A percentile compares a stretch with the other conserved stretches of the same genome.
Evolutionary conservation across 176 grass and related monocot species (phyloP).

Genomic region (Otatea glauca): DNA sequence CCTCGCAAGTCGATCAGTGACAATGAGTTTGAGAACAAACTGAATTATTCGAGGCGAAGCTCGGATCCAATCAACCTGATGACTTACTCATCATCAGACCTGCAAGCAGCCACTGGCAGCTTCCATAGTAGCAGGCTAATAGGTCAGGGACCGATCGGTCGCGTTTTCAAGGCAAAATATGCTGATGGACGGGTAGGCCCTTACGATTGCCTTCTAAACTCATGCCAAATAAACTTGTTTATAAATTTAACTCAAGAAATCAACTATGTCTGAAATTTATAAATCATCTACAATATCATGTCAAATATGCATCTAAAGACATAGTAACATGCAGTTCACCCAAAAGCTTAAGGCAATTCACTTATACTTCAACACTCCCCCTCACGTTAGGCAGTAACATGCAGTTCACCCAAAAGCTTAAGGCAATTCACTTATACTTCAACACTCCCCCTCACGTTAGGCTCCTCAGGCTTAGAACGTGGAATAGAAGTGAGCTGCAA

Average conservation of each 20-base stretch:
- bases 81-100: slow-evolving; percentile 66
- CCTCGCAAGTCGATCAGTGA: slow-evolving; percentile 64
- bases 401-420: too few species aligned
- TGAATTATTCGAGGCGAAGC: slow-evolving; percentile 62
- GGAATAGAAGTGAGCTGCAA: too few species aligned
- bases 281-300: slow-evolving; percentile 2
- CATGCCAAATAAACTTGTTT: slow-evolving; percentile 19
- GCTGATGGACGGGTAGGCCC: slow-evolving; percentile 70
- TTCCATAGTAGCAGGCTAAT: slow-evolving; percentile 70
- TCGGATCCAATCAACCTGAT: slow-evolving; percentile 56
- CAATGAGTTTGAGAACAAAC: slow-evolving; percentile 73
- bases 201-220: slow-evolving; percentile 10
- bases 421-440: too few species aligned
- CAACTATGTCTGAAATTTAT: not conserved
- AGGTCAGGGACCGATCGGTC: slow-evolving; percentile 69
- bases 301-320: slow-evolving; percentile 25
- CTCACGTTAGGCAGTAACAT: too few species aligned
- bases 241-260: slow-evolving; percentile 12
- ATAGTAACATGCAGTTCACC: too few species aligned
- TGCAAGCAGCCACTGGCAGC: slow-evolving; percentile 68
- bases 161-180: slow-evolving; percentile 92
- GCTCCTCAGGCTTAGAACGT: too few species aligned
- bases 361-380: too few species aligned
- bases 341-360: too few species aligned
- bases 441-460: too few species aligned